Conservation (phyloP, 2,329 filamentous ascomycete genomes). For the Lanzia echinophila region DNA sequence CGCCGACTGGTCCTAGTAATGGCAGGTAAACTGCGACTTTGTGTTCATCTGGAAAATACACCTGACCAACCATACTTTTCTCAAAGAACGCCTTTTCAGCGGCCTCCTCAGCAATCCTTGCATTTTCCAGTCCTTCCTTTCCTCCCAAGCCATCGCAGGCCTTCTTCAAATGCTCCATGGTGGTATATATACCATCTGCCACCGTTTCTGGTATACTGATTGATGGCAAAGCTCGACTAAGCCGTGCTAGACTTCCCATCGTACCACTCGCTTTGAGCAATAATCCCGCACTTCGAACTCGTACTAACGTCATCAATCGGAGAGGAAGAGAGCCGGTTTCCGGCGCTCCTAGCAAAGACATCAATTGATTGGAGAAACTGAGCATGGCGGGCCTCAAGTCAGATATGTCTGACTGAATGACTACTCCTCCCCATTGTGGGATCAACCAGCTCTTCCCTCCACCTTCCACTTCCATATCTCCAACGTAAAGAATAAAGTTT, state of each 20-base stretch:
- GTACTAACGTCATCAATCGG: slow-evolving; percentile 73
- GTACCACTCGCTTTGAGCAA: slow-evolving; percentile 88
- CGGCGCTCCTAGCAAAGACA: slow-evolving; percentile 81
- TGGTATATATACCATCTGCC: slow-evolving; percentile 74
- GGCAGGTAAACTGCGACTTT: slow-evolving; percentile 96
- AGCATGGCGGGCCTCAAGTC: slow-evolving; percentile 74
- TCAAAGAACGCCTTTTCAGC: slow-evolving; percentile 96
- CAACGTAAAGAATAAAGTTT: slow-evolving; percentile 89
- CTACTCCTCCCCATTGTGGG: slow-evolving; percentile 86
- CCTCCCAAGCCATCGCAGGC: slow-evolving; percentile 67
- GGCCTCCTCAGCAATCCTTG: slow-evolving; percentile 77
- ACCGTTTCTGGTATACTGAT: slow-evolving; percentile 89
- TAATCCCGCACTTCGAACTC: slow-evolving; percentile 79
- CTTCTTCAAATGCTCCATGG: slow-evolving; percentile 68
- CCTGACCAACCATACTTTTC: slow-evolving; percentile 96
- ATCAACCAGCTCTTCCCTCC: slow-evolving; percentile 72
- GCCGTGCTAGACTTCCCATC: slow-evolving; percentile 81
- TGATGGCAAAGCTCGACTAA: slow-evolving; percentile 75
- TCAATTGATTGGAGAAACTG: slow-evolving; percentile 83
- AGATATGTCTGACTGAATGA: slow-evolving; percentile 52
- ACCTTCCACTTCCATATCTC: slow-evolving; percentile 46
- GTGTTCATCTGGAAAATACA: slow-evolving; percentile 98
- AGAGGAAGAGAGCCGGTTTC: slow-evolving; percentile 77
- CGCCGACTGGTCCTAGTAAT: slow-evolving; percentile 80
- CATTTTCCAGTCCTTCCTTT: slow-evolving; percentile 66